A percentile compares a stretch with the other conserved stretches of the same genome.
Evolutionary conservation across 306 rosid genomes (phyloP).

Genomic region (Hylodesmum podocarpum): DNA sequence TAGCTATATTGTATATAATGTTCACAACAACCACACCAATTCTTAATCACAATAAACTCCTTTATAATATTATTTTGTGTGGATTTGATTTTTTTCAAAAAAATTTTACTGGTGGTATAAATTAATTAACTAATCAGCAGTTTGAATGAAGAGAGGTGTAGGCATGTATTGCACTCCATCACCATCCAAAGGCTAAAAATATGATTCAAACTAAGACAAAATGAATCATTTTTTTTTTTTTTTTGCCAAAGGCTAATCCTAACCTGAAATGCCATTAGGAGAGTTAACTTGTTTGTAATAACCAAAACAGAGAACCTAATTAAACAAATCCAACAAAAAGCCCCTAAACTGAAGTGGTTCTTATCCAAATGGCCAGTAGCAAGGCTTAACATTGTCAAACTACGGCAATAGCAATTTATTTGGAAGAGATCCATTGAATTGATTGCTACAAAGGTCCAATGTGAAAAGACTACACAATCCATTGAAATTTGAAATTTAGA

Average conservation of each 20-base stretch:
- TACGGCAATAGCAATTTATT: conserved; percentile 38
- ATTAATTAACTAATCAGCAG: too few relatives aligned
- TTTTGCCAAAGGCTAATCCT: conserved; percentile 28
- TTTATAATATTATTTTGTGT: too few relatives aligned
- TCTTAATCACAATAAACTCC: too few relatives aligned
- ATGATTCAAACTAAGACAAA: too few relatives aligned
- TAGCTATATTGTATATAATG: too few relatives aligned
- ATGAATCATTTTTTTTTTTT: too few relatives aligned
- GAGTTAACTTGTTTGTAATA: neutral
- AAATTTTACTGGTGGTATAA: too few relatives aligned
- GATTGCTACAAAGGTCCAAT: conserved; percentile 52
- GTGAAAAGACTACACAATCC: conserved; percentile 40
- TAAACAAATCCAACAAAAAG: conserved; percentile 25
- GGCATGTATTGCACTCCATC: too few relatives aligned
- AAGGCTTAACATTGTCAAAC: conserved; percentile 46
- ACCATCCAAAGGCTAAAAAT: too few relatives aligned
- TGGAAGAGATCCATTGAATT: conserved; percentile 46
- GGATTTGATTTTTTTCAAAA: too few relatives aligned
- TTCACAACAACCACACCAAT: too few relatives aligned
- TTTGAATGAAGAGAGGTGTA: too few relatives aligned
- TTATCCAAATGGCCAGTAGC: conserved; percentile 35
- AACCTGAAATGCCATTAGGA: conserved; percentile 25
- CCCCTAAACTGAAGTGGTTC: neutral
- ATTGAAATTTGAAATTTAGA: conserved; percentile 58
- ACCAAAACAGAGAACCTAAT: conserved; percentile 27